These are phyloP conservation scores for Annona squamosa DNA, from an alignment of 164 flowering plant species.

Conservation along the genomic window DNA sequence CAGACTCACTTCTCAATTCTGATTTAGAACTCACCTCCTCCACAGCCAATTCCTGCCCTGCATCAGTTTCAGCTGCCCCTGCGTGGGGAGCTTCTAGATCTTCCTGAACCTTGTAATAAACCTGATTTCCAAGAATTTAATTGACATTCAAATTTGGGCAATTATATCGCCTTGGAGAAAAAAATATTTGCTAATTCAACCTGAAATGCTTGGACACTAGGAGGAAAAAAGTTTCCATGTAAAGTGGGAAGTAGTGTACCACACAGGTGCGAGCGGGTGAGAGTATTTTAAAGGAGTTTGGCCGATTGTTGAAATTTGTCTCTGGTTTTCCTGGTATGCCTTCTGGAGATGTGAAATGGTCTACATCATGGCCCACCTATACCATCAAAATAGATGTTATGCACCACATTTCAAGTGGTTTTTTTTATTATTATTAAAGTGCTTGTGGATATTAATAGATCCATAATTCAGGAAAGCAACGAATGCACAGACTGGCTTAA, in stretches of 20 bases:
- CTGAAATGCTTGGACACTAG: background rate
- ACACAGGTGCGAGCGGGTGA: constrained; percentile 89
- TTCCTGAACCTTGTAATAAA: constrained; percentile 51
- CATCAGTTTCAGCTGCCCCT: background rate
- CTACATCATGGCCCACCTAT: constrained; percentile 85
- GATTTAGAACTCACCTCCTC: constrained; percentile 15
- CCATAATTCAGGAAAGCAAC: background rate
- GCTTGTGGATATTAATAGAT: background rate
- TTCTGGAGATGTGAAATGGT: constrained; percentile 95
- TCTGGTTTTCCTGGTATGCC: constrained; percentile 93
- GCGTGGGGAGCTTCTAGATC: constrained; percentile 13
- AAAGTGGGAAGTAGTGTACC: constrained; percentile 36
- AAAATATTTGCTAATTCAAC: background rate
- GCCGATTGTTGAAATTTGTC: constrained; percentile 93
- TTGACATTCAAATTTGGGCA: background rate
- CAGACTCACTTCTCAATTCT: constrained; percentile 6
- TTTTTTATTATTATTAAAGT: too few species aligned
- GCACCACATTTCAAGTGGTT: background rate
- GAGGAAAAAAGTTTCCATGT: background rate
- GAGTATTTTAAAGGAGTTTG: constrained; percentile 82
- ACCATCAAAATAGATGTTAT: background rate
- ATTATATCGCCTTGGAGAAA: background rate
- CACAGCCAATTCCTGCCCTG: constrained; percentile 8
- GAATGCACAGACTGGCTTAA: background rate
- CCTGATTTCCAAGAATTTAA: constrained; percentile 25